phyloP scores from a whole-genome alignment of 805 yeast genomes.

The Kurtzmaniella cleridarum region DNA sequence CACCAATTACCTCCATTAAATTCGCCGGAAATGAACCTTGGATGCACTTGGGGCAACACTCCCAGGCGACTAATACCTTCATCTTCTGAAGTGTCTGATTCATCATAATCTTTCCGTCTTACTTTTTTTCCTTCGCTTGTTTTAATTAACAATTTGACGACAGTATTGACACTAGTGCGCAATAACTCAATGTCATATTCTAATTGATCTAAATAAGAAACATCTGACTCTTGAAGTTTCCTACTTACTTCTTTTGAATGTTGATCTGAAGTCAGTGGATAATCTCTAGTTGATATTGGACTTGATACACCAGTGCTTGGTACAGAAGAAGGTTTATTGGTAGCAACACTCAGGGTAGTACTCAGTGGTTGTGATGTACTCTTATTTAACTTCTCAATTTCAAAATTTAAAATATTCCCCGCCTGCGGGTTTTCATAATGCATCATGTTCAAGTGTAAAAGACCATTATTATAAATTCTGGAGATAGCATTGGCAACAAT shows the following conservation, averaged over 20 bases:
- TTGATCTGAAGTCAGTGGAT: not conserved
- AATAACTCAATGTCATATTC: conserved; percentile 35
- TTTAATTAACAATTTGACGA: conserved; percentile 25
- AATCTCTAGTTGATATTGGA: not conserved
- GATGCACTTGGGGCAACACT: conserved; percentile 58
- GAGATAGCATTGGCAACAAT: conserved; percentile 51
- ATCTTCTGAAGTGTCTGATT: conserved; percentile 30
- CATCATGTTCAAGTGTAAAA: conserved; percentile 48
- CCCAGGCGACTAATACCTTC: conserved; percentile 31
- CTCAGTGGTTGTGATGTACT: conserved; percentile 6
- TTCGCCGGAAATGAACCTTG: conserved; percentile 59
- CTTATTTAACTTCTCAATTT: conserved; percentile 21
- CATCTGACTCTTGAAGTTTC: conserved; percentile 7
- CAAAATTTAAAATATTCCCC: conserved; percentile 26
- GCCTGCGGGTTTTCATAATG: conserved; percentile 20
- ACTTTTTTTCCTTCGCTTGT: conserved; percentile 30
- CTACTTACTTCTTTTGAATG: conserved; percentile 6
- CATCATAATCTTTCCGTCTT: conserved; percentile 28
- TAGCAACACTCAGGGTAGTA: not conserved
- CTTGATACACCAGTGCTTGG: too few relatives aligned
- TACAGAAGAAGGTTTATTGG: not conserved
- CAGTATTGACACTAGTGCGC: conserved; percentile 23
- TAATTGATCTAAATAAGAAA: conserved; percentile 31
- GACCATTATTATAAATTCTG: conserved; percentile 60
- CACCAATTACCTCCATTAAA: conserved; percentile 80